Conservation (phyloP, 805 yeast genomes). For the Candida dendrica region DNA sequence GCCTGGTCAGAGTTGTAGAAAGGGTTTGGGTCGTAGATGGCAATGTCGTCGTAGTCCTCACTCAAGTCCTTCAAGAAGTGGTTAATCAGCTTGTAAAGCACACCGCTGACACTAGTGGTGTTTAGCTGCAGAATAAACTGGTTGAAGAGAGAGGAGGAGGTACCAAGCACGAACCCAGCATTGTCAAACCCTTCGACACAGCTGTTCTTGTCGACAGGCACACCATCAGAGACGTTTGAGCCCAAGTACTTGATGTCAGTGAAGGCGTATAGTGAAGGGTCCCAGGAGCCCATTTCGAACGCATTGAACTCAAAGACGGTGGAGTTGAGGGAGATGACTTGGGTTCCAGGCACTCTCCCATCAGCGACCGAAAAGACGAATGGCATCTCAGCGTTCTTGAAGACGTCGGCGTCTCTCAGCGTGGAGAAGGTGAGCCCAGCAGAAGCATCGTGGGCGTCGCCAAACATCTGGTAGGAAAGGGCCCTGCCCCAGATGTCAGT, state of each 20-base stretch:
- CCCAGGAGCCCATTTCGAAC: conserved; percentile 83
- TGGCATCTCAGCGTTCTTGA: conserved; percentile 58
- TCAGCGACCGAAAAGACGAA: conserved; percentile 62
- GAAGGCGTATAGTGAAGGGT: conserved; percentile 61
- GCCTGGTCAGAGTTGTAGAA: conserved; percentile 40
- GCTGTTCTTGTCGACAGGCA: conserved; percentile 32
- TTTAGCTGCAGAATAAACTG: conserved; percentile 53
- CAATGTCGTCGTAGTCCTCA: conserved; percentile 54
- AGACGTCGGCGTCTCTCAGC: conserved; percentile 54
- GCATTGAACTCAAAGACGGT: conserved; percentile 63
- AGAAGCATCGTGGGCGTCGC: conserved; percentile 49
- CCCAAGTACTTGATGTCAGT: conserved; percentile 66
- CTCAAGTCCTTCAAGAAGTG: conserved; percentile 40
- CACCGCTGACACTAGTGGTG: conserved; percentile 41
- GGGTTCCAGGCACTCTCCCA: conserved; percentile 59
- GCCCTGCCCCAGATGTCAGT: conserved; percentile 82
- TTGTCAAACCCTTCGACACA: conserved; percentile 75
- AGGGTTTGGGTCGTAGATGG: conserved; percentile 70
- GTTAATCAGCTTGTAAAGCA: conserved; percentile 37
- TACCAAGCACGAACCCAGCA: conserved; percentile 74
- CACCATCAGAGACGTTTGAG: conserved; percentile 53
- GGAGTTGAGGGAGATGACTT: conserved; percentile 53
- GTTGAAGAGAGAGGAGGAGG: conserved; percentile 78
- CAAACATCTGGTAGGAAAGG: conserved; percentile 68
- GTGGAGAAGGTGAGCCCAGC: conserved; percentile 55